phyloP scores from a whole-genome alignment of 2,329 filamentous ascomycete species.

The Scolecobasidium constrictum region DNA sequence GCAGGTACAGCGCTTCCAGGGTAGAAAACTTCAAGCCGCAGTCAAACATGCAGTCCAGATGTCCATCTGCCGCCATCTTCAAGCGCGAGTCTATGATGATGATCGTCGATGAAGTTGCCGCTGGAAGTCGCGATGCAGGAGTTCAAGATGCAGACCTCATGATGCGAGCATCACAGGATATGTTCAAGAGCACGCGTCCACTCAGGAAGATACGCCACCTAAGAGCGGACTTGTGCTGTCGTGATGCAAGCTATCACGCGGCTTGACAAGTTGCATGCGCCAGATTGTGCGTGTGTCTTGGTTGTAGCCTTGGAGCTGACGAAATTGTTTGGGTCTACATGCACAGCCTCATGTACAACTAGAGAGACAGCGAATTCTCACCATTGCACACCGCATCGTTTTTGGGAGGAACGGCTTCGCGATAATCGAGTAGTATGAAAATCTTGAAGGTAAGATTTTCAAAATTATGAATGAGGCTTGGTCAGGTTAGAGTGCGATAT shows the following conservation, averaged over 20 bases:
- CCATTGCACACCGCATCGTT: background rate
- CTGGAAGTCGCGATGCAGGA: no score
- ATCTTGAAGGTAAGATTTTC: no score
- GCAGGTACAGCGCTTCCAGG: constrained; percentile 25
- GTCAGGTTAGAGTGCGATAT: no score
- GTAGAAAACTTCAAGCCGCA: constrained; percentile 22
- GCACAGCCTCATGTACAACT: constrained; percentile 1
- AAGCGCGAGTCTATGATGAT: background rate
- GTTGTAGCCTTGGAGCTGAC: background rate
- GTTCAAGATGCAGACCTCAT: no score
- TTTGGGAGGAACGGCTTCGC: no score
- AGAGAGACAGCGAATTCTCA: background rate
- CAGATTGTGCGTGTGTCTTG: background rate
- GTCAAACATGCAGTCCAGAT: constrained; percentile 19
- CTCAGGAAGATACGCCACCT: no score
- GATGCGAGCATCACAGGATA: no score
- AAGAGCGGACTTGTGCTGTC: no score
- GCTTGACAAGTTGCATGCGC: background rate
- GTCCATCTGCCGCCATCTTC: constrained; percentile 1
- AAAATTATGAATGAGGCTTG: background rate
- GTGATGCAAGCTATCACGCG: no score
- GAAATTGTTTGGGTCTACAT: background rate
- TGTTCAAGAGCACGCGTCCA: no score
- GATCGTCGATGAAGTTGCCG: no score
- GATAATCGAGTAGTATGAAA: no score